A percentile compares a stretch with the other conserved stretches of the same genome.
Evolutionary conservation across 129 eudicot genomes (phyloP).

Genomic region (Pulicaria dysenterica): DNA sequence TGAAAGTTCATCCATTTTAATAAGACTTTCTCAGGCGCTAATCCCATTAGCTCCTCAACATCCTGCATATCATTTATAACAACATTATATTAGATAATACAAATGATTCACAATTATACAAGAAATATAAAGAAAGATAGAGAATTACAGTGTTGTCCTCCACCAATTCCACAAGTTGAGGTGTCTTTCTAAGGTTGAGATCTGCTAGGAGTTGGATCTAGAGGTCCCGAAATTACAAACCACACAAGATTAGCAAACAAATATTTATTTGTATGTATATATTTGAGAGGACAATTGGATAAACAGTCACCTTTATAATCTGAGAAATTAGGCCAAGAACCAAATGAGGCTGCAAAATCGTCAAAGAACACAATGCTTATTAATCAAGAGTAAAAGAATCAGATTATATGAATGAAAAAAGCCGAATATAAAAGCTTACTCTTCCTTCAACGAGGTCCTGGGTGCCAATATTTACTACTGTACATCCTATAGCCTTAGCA

Average conservation of each 20-base stretch:
- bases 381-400: slow-evolving; percentile 6
- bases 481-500: slow-evolving; percentile 99
- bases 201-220: slow-evolving; percentile 94
- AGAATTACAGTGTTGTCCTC: slow-evolving; percentile 72
- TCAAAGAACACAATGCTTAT: neutral
- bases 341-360: slow-evolving; percentile 78
- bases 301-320: slow-evolving; percentile 71
- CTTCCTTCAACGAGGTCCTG: slow-evolving; percentile 93
- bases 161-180: slow-evolving; percentile 91
- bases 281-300: neutral
- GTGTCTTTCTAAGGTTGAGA: slow-evolving; percentile 94
- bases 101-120: neutral
- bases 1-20: slow-evolving; percentile 95
- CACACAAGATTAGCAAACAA: slow-evolving; percentile 4
- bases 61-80: slow-evolving; percentile 49
- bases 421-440: slow-evolving; percentile 40
- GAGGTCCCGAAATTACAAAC: slow-evolving; percentile 27
- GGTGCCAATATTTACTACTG: slow-evolving; percentile 93
- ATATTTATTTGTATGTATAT: neutral
- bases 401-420: neutral
- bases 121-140: neutral
- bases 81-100: slow-evolving; percentile 4
- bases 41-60: slow-evolving; percentile 86
- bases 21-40: slow-evolving; percentile 84
- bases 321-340: slow-evolving; percentile 90